A percentile compares a stretch with the other conserved stretches of the same genome.
Evolutionary conservation across 2,329 filamentous ascomycete species (phyloP).

Genomic region (Exophiala calicioides): DNA sequence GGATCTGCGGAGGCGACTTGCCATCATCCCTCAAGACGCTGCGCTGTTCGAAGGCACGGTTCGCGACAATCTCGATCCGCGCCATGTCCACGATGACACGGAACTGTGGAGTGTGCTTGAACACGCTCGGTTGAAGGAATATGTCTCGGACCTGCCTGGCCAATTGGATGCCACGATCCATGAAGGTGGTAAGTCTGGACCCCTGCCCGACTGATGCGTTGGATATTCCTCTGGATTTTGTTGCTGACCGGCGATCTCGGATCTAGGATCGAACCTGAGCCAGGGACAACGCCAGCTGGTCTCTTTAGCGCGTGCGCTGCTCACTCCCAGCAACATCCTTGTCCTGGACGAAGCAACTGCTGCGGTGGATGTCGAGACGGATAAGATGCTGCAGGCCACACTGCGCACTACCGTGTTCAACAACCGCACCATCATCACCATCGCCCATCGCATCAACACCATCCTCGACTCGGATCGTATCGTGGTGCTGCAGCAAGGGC

Average conservation of each 20-base stretch:
- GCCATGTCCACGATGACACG: conserved; percentile 92
- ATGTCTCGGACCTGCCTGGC: conserved; percentile 81
- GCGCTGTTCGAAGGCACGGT: conserved; percentile 92
- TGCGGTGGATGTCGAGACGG: conserved; percentile 69
- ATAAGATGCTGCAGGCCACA: conserved; percentile 65
- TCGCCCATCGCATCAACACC: conserved; percentile 97
- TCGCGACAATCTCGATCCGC: conserved; percentile 92
- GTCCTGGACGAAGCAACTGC: conserved; percentile 95
- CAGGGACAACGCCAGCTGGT: conserved; percentile 93
- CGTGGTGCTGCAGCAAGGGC: conserved; percentile 86
- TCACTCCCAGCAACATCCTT: conserved; percentile 94
- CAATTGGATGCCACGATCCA: conserved; percentile 86
- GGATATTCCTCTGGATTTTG: conserved; percentile 3
- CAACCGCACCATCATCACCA: conserved; percentile 95
- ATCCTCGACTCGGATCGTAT: conserved; percentile 88
- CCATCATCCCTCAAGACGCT: conserved; percentile 97
- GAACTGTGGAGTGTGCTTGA: conserved; percentile 95
- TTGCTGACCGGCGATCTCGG: conserved; percentile 14
- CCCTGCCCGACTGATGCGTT: conserved; percentile 15
- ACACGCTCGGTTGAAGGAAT: conserved; percentile 89
- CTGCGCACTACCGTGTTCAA: conserved; percentile 70
- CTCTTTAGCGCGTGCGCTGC: conserved; percentile 86
- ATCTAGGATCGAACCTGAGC: conserved; percentile 83
- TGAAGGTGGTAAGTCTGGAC: conserved; percentile 76
- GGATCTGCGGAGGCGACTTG: conserved; percentile 83